Conservation (phyloP, 345 rosid species). For the Lumnitzera littorea region DNA sequence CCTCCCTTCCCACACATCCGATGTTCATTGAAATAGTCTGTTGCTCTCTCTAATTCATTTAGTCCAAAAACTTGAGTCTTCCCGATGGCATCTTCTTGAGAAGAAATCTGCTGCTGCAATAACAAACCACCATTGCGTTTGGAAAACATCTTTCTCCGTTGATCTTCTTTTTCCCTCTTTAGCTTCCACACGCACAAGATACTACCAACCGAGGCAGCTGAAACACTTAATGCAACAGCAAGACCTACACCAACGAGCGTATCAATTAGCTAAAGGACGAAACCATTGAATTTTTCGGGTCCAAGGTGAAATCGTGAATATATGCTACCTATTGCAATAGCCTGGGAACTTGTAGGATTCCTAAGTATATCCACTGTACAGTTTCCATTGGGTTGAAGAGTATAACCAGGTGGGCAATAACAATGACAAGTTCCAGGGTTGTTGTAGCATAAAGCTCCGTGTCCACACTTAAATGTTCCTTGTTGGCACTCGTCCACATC, state of each 20-base stretch:
- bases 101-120: slow-evolving; percentile 12
- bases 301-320: no score
- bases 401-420: slow-evolving; percentile 8
- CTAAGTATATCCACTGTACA: background rate
- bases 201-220: background rate
- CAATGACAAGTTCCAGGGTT: slow-evolving; percentile 8
- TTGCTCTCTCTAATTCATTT: slow-evolving; percentile 16
- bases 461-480: background rate
- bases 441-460: slow-evolving; percentile 7
- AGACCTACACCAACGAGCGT: slow-evolving; percentile 5
- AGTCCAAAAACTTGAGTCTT: slow-evolving; percentile 8
- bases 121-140: slow-evolving; percentile 16
- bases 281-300: no score
- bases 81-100: slow-evolving; percentile 4
- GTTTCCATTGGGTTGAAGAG: slow-evolving; percentile 4
- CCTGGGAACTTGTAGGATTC: no score
- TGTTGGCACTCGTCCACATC: slow-evolving; percentile 11
- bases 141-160: slow-evolving; percentile 10
- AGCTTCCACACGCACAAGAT: slow-evolving; percentile 6
- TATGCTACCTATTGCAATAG: no score
- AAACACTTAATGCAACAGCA: background rate
- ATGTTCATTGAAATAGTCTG: slow-evolving; percentile 10
- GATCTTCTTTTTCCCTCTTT: background rate
- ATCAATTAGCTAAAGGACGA: background rate
- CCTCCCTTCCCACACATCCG: slow-evolving; percentile 16